These are phyloP conservation scores for Diaporthe destruens DNA, from an alignment of 2,329 filamentous ascomycete species.

Conservation along the genomic window DNA sequence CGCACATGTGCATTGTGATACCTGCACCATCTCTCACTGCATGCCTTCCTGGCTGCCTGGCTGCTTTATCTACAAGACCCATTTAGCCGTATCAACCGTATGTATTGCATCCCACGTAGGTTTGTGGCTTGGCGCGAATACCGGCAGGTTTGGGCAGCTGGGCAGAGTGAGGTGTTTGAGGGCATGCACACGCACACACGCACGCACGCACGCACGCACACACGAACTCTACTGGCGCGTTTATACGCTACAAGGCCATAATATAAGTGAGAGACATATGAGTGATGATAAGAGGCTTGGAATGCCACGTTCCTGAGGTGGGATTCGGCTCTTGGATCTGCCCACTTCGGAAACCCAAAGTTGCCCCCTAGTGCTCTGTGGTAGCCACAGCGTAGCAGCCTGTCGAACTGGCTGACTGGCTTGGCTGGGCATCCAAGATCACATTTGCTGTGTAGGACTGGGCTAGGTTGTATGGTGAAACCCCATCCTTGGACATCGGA, in stretches of 20 bases:
- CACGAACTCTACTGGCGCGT: background rate
- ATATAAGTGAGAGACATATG: background rate
- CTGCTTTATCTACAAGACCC: background rate
- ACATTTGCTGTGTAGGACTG: background rate
- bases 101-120: background rate
- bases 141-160: background rate
- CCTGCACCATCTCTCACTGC: background rate
- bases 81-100: background rate
- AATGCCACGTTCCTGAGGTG: slow-evolving; percentile 26
- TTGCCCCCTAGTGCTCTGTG: too few relatives aligned
- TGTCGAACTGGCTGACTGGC: too few relatives aligned
- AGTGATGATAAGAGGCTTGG: background rate
- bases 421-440: slow-evolving; percentile 13
- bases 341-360: slow-evolving; percentile 3
- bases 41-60: background rate
- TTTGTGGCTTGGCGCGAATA: background rate
- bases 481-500: slow-evolving; percentile 24
- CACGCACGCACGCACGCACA: background rate
- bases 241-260: background rate
- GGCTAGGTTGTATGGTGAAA: slow-evolving; percentile 30
- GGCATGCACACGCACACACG: background rate
- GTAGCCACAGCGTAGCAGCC: too few relatives aligned
- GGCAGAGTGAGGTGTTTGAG: background rate
- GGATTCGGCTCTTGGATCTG: slow-evolving; percentile 1
- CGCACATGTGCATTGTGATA: background rate